Evolutionary conservation across 768 basidiomycete species (phyloP).

Genomic region (Suillus hirtellus): DNA sequence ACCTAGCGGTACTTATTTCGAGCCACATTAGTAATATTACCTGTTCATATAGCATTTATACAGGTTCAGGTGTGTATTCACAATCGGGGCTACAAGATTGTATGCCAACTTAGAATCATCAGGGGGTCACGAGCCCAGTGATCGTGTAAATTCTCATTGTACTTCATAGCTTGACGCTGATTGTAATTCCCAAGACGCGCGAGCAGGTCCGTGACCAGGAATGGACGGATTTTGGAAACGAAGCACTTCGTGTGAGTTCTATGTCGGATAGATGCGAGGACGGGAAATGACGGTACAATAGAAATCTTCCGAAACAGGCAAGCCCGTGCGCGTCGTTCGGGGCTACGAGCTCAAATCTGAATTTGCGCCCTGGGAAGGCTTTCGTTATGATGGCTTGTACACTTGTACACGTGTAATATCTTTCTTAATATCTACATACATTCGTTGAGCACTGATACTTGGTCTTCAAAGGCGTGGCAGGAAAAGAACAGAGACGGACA

Average conservation of each 20-base stretch:
- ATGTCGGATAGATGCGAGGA: not conserved
- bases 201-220: slow-evolving; percentile 25
- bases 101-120: not conserved
- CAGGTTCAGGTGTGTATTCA: slow-evolving; percentile 19
- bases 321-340: slow-evolving; percentile 29
- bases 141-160: slow-evolving; percentile 7
- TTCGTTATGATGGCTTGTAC: slow-evolving; percentile 35
- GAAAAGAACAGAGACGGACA: slow-evolving; percentile 15
- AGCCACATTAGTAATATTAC: not conserved
- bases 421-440: not conserved
- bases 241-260: slow-evolving; percentile 20
- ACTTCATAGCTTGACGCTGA: not conserved
- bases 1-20: slow-evolving; percentile 20
- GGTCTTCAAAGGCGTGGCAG: slow-evolving; percentile 22
- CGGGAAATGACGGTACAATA: slow-evolving; percentile 9
- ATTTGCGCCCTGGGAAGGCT: slow-evolving; percentile 27
- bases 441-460: not conserved
- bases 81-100: not conserved
- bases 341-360: slow-evolving; percentile 20
- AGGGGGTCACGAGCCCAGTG: slow-evolving; percentile 21
- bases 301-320: slow-evolving; percentile 22
- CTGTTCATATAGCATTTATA: slow-evolving; percentile 25
- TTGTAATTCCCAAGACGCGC: slow-evolving; percentile 15
- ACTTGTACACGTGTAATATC: slow-evolving; percentile 24
- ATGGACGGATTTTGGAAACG: slow-evolving; percentile 19